Evolutionary conservation across 2,329 filamentous ascomycete species (phyloP), one percentile per base, ranked within the genome.

Genomic region (Trichoderma hamatum): DNA sequence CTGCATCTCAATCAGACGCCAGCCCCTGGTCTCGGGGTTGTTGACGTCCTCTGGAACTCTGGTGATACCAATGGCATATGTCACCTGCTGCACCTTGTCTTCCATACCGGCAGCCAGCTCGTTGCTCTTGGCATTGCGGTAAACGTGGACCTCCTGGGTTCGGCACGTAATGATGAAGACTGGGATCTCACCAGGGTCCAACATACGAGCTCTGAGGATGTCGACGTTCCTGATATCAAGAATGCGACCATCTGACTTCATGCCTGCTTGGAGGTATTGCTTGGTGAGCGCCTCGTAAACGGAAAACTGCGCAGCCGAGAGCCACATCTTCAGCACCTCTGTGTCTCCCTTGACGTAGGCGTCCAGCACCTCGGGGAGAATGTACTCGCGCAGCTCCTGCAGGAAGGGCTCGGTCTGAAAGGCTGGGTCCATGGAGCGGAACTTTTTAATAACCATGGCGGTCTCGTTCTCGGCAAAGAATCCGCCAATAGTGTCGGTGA

Each of bases 381-480:
- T 98, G 81, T 98, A 99, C 82, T 98, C 95, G 79, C 96, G 92
- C 82, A 99, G 92, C 76, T 99, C 96, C 73, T 92, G 91, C 63
- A 98, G 83, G 84, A 98, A 99, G 0, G 94, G 92, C 80, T 99
- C 96, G 74, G 97, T 88, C 78, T 97, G 93, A 85, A 99, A 99
- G 73, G 86, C 87, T 5, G 96, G 95, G 75, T 99, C 96, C 89
- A 98, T 97, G 75, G 94, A 88, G 58, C 95, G 90, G 85, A 99
- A 97, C 80, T 95, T 97, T 84, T 97, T 98, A 83, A 98, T 97
- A 43, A 99, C 96, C 87, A 91, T 91, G 34, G 96, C 96, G 0
- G 94, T 97, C 83, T 99, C 96, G 80, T 98, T 99, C 81, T 99
- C 96, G 71, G 96, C 96, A 74, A 99, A 99, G 83, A 97, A 99